Evolutionary conservation across 768 basidiomycete genomes (phyloP).

Genomic region (Suillus alpinus): DNA sequence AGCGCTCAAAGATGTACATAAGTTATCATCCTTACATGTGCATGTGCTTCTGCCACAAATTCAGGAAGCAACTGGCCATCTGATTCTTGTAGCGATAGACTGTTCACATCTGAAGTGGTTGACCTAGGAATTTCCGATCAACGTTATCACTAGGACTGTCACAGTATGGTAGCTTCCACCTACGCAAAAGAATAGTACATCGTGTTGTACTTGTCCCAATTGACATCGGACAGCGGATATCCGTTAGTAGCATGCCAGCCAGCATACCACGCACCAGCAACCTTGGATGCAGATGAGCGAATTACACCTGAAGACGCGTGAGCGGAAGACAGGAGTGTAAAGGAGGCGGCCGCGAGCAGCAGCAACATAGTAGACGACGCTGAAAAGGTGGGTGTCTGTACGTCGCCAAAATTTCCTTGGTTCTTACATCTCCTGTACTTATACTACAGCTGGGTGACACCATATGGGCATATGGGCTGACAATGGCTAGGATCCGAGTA

Average conservation of each 20-base stretch:
- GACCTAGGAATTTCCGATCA: neutral
- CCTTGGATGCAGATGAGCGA: neutral
- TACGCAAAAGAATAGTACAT: conserved; percentile 64
- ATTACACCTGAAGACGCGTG: no score
- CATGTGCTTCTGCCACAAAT: conserved; percentile 9
- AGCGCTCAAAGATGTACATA: neutral
- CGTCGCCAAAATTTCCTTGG: neutral
- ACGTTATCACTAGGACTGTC: neutral
- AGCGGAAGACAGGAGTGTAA: neutral
- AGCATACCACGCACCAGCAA: conserved; percentile 3
- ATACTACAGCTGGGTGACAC: neutral
- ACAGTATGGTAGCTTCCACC: conserved; percentile 3
- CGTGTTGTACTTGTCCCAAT: conserved; percentile 51
- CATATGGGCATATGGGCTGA: no score
- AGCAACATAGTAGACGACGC: neutral
- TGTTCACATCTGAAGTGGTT: conserved; percentile 4
- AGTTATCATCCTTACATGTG: conserved; percentile 3
- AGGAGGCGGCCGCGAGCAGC: neutral
- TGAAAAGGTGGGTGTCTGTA: neutral
- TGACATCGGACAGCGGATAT: conserved; percentile 41
- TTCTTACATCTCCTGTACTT: neutral
- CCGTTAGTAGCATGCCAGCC: conserved; percentile 21
- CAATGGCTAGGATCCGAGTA: neutral
- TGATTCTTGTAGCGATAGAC: conserved; percentile 4
- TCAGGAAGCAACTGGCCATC: neutral